Conservation (phyloP, 2,329 filamentous ascomycete species). For the Paramyrothecium sp. region DNA sequence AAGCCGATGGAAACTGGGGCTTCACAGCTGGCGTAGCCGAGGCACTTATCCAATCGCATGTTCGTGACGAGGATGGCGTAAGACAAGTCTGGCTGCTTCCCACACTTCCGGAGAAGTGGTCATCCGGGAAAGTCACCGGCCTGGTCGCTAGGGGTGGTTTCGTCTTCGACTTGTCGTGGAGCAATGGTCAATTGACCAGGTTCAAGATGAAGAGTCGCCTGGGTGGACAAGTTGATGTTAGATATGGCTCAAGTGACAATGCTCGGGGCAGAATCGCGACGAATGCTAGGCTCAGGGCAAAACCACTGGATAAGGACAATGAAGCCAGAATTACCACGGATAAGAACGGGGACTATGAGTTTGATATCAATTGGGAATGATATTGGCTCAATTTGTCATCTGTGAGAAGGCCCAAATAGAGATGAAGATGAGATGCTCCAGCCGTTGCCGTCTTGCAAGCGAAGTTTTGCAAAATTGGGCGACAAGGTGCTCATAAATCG, state of each 20-base stretch:
- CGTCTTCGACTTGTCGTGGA: background rate
- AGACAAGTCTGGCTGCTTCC: background rate
- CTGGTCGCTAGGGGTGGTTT: background rate
- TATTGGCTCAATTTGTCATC: background rate
- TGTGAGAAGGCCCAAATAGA: no score
- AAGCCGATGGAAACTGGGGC: background rate
- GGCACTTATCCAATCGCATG: background rate
- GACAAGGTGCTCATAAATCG: no score
- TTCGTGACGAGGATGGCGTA: background rate
- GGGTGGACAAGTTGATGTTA: background rate
- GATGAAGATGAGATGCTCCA: no score
- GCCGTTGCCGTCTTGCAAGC: no score
- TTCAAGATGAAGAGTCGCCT: constrained; percentile 3
- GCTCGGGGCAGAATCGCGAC: background rate
- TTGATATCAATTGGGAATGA: background rate
- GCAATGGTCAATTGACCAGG: background rate
- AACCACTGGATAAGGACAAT: background rate
- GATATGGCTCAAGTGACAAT: background rate
- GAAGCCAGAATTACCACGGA: background rate
- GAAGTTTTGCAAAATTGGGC: no score
- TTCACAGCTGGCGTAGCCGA: background rate
- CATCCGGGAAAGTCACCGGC: background rate
- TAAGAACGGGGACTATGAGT: background rate
- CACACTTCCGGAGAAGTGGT: background rate
- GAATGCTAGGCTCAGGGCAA: background rate